Percentiles rank a stretch among this genome's conserved stretches.
Evolutionary conservation across 805 yeast genomes (phyloP).

Genomic region (Schwanniomyces sp.): DNA sequence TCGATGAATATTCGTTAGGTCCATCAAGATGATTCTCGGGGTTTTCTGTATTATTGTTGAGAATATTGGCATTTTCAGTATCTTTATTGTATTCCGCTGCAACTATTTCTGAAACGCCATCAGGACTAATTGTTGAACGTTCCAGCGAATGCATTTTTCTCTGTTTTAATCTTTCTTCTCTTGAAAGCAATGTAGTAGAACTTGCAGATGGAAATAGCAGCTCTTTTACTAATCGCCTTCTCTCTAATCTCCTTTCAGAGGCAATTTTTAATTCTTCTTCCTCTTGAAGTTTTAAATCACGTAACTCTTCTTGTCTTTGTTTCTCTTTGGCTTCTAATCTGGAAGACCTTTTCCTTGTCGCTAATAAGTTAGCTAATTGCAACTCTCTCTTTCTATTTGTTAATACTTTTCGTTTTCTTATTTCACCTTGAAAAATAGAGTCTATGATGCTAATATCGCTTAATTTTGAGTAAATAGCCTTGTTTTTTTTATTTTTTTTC

Average conservation of each 20-base stretch:
- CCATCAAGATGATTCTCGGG: neutral
- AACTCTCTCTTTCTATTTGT: slow-evolving; percentile 59
- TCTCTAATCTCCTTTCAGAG: slow-evolving; percentile 40
- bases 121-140: neutral
- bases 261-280: slow-evolving; percentile 46
- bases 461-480: slow-evolving; percentile 17
- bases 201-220: slow-evolving; percentile 16
- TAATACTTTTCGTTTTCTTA: slow-evolving; percentile 53
- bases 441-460: slow-evolving; percentile 15
- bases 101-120: neutral
- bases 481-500: slow-evolving; percentile 25
- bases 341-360: slow-evolving; percentile 71
- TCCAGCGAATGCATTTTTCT: slow-evolving; percentile 18
- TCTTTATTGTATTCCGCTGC: neutral
- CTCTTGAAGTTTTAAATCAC: slow-evolving; percentile 44
- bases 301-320: slow-evolving; percentile 53
- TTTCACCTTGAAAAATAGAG: slow-evolving; percentile 38
- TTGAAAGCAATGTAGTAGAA: slow-evolving; percentile 20
- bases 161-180: slow-evolving; percentile 33
- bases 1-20: no score
- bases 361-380: slow-evolving; percentile 61
- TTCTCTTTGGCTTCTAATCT: slow-evolving; percentile 66
- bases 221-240: slow-evolving; percentile 37
- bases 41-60: neutral
- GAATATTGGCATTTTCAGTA: slow-evolving; percentile 1